phyloP scores from a whole-genome alignment of 2,329 filamentous ascomycete species.

The Calonectria henricotiae region DNA sequence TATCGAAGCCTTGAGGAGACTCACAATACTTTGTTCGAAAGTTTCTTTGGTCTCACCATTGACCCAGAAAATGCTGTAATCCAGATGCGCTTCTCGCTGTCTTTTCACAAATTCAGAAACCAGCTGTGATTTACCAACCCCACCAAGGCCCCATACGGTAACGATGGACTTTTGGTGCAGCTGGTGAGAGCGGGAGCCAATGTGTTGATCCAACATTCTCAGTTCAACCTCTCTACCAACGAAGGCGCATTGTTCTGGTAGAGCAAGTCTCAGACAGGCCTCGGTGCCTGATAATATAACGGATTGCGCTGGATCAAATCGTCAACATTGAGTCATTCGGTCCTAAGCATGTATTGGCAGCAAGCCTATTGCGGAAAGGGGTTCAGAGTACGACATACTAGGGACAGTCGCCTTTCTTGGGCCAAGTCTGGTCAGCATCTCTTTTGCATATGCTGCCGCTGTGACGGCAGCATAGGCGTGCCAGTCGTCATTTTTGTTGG shows the following conservation, averaged over 20 bases:
- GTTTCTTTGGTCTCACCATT: conserved; percentile 17
- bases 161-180: conserved; percentile 11
- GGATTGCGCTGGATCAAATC: neutral
- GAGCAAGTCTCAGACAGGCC: conserved; percentile 1
- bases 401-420: neutral
- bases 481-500: conserved; percentile 26
- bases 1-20: conserved; percentile 3
- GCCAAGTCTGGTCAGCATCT: conserved; percentile 12
- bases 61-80: conserved; percentile 17
- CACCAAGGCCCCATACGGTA: conserved; percentile 10
- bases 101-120: conserved; percentile 20
- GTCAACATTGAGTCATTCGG: neutral
- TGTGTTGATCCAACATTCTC: neutral
- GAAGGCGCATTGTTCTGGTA: conserved; percentile 18
- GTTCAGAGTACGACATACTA: neutral
- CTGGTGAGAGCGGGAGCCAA: neutral
- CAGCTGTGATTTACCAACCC: conserved; percentile 19
- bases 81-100: neutral
- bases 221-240: conserved; percentile 1
- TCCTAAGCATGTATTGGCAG: no score
- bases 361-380: neutral
- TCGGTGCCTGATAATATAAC: conserved; percentile 12
- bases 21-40: conserved; percentile 14
- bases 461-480: conserved; percentile 20
- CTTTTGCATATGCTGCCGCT: conserved; percentile 23